A percentile compares a stretch with the other conserved stretches of the same genome.
Evolutionary conservation across 2,329 filamentous ascomycete species (phyloP).

Genomic region (Colletotrichum eremochloae): DNA sequence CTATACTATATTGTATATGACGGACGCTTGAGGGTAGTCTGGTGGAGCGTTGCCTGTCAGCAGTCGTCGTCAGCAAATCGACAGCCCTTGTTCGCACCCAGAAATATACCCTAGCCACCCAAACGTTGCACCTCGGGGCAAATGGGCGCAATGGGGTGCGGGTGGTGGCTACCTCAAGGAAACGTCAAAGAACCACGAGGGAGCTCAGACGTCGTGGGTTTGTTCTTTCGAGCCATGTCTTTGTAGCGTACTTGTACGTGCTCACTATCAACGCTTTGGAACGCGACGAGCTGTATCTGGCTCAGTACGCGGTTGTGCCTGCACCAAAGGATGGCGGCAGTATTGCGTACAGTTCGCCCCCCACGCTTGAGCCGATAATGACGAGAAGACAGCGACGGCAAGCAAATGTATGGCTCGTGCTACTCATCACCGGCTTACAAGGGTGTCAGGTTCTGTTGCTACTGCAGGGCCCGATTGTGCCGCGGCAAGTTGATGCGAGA

Average conservation of each 20-base stretch:
- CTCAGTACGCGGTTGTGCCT: neutral
- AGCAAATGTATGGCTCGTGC: neutral
- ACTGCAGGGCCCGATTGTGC: constrained; percentile 10
- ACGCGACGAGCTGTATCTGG: constrained; percentile 1
- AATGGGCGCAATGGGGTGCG: constrained; percentile 15
- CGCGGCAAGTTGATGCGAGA: neutral
- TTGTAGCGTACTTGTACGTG: constrained; percentile 4
- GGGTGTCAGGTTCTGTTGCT: neutral
- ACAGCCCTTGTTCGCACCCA: constrained; percentile 15
- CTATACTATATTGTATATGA: neutral
- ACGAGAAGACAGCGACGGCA: neutral
- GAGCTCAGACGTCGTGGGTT: constrained; percentile 23
- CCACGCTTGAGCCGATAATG: neutral
- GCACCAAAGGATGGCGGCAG: neutral
- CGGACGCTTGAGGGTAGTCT: constrained; percentile 22
- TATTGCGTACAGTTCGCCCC: neutral
- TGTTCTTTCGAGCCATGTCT: constrained; percentile 6
- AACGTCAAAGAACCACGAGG: constrained; percentile 30
- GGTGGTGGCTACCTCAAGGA: constrained; percentile 22
- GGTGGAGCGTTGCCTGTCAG: constrained; percentile 41
- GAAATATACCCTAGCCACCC: constrained; percentile 19
- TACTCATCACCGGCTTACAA: neutral
- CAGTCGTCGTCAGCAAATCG: constrained; percentile 34
- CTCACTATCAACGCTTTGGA: neutral
- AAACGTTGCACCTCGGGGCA: constrained; percentile 1